Percentiles rank a stretch among this genome's conserved stretches.
These are phyloP conservation scores for Calvatia gigantea DNA, from an alignment of 768 basidiomycete genomes.

Conservation along the genomic window DNA sequence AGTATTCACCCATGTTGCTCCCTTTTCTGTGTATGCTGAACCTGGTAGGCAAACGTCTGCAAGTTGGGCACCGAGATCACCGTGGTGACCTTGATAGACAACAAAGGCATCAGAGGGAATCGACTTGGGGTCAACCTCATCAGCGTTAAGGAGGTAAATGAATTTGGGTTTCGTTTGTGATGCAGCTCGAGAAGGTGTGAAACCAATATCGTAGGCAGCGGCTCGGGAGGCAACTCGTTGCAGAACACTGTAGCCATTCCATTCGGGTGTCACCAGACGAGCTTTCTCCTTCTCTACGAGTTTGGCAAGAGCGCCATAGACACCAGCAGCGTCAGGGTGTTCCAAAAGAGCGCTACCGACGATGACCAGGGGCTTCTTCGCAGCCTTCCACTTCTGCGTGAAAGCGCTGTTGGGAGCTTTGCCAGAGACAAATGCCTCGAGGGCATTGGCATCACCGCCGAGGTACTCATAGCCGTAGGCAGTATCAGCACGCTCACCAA, in stretches of 20 bases:
- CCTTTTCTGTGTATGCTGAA: constrained; percentile 89
- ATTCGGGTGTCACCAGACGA: constrained; percentile 78
- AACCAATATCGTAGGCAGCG: constrained; percentile 94
- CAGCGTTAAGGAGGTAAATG: constrained; percentile 94
- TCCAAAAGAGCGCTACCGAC: constrained; percentile 86
- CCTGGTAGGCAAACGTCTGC: constrained; percentile 97
- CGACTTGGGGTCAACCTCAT: constrained; percentile 83
- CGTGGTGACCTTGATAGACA: constrained; percentile 98
- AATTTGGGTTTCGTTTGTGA: constrained; percentile 83
- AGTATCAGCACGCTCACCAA: constrained; percentile 89
- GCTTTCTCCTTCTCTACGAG: constrained; percentile 77
- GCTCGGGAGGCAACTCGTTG: constrained; percentile 90
- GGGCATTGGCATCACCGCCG: constrained; percentile 69
- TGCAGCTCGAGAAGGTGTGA: constrained; percentile 81
- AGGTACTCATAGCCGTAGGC: constrained; percentile 93
- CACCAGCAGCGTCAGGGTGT: constrained; percentile 77
- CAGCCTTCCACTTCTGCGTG: constrained; percentile 80
- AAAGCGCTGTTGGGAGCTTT: constrained; percentile 57
- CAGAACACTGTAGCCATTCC: constrained; percentile 93
- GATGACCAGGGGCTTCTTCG: constrained; percentile 90
- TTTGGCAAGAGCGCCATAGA: constrained; percentile 73
- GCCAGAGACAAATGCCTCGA: constrained; percentile 74
- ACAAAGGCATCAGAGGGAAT: constrained; percentile 94
- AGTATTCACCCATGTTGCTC: constrained; percentile 93
- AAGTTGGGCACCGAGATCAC: constrained; percentile 92